Percentiles rank a stretch among this genome's conserved stretches.
Evolutionary conservation across 2,329 filamentous ascomycete species (phyloP).

Genomic region (Epichloe sp.): DNA sequence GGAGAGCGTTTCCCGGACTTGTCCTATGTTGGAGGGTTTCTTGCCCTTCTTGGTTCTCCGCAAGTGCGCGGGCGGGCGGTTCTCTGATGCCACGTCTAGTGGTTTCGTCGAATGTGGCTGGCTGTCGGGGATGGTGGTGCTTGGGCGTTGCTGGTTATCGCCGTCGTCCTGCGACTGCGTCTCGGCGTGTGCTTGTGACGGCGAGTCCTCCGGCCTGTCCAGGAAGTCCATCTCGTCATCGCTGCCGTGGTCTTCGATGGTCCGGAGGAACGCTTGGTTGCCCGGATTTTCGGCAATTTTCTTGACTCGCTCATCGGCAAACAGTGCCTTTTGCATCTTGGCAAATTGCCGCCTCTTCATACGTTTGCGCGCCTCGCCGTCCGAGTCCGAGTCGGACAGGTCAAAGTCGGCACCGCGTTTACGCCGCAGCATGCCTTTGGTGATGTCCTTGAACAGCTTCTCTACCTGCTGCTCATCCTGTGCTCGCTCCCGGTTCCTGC

Average conservation of each 20-base stretch:
- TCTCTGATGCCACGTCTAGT: slow-evolving; percentile 21
- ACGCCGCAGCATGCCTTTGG: slow-evolving; percentile 72
- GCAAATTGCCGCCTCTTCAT: slow-evolving; percentile 81
- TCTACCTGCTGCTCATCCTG: slow-evolving; percentile 79
- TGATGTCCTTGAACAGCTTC: slow-evolving; percentile 86
- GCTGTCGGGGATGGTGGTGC: slow-evolving; percentile 35
- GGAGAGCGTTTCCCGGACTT: slow-evolving; percentile 74
- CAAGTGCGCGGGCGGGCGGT: slow-evolving; percentile 37
- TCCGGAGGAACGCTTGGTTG: slow-evolving; percentile 78
- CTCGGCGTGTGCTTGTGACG: slow-evolving; percentile 20
- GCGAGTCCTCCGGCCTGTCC: slow-evolving; percentile 28
- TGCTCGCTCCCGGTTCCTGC: slow-evolving; percentile 63
- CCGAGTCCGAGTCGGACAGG: slow-evolving; percentile 84
- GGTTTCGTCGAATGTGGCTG: slow-evolving; percentile 31
- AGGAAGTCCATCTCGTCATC: slow-evolving; percentile 70
- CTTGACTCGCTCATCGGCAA: slow-evolving; percentile 79
- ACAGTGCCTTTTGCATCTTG: slow-evolving; percentile 78
- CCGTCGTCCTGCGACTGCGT: slow-evolving; percentile 16
- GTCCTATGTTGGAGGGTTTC: slow-evolving; percentile 62
- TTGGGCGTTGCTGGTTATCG: slow-evolving; percentile 15
- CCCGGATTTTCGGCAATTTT: slow-evolving; percentile 84
- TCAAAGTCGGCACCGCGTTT: slow-evolving; percentile 74
- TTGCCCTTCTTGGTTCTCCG: slow-evolving; percentile 49
- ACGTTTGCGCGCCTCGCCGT: slow-evolving; percentile 60
- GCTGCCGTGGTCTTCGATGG: slow-evolving; percentile 69